Percentiles rank a stretch among this genome's conserved stretches.
Evolutionary conservation across 2,329 filamentous ascomycete species (phyloP).

Genomic region (Colletotrichum lini): DNA sequence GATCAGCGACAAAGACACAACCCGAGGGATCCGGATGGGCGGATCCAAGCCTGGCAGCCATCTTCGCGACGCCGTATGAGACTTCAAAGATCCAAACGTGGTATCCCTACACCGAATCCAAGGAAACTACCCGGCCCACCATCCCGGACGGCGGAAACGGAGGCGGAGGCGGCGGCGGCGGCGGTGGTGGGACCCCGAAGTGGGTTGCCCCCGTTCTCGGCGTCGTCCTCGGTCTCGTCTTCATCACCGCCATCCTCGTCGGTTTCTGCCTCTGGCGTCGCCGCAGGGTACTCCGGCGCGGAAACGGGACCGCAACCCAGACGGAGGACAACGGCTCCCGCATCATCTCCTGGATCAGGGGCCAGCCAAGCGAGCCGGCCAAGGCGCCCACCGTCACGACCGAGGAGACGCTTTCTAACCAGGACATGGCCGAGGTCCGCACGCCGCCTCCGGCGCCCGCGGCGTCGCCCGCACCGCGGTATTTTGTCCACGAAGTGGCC

Average conservation of each 20-base stretch:
- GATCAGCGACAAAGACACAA: constrained; percentile 78
- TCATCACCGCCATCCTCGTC: constrained; percentile 67
- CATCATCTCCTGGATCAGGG: constrained; percentile 68
- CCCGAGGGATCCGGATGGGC: constrained; percentile 74
- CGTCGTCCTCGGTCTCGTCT: constrained; percentile 71
- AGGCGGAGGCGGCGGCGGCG: constrained; percentile 33
- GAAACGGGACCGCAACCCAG: constrained; percentile 54
- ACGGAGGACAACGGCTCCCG: constrained; percentile 63
- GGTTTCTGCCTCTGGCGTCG: constrained; percentile 68
- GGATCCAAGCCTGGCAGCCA: constrained; percentile 59
- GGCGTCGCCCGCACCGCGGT: constrained; percentile 36
- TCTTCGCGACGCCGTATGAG: constrained; percentile 71
- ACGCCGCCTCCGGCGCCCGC: constrained; percentile 33
- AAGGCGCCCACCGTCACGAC: constrained; percentile 64
- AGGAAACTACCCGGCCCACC: constrained; percentile 47
- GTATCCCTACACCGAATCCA: constrained; percentile 70
- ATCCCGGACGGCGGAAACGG: constrained; percentile 27
- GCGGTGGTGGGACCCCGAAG: constrained; percentile 59
- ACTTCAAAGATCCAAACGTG: constrained; percentile 69
- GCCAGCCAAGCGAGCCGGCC: constrained; percentile 54
- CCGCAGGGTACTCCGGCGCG: constrained; percentile 58
- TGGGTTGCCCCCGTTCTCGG: constrained; percentile 75
- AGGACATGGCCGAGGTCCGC: constrained; percentile 57
- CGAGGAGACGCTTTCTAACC: constrained; percentile 57
- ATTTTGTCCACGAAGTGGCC: constrained; percentile 55